Conservation (phyloP, 768 basidiomycete genomes). For the Tylopilus rubrobrunneus region DNA sequence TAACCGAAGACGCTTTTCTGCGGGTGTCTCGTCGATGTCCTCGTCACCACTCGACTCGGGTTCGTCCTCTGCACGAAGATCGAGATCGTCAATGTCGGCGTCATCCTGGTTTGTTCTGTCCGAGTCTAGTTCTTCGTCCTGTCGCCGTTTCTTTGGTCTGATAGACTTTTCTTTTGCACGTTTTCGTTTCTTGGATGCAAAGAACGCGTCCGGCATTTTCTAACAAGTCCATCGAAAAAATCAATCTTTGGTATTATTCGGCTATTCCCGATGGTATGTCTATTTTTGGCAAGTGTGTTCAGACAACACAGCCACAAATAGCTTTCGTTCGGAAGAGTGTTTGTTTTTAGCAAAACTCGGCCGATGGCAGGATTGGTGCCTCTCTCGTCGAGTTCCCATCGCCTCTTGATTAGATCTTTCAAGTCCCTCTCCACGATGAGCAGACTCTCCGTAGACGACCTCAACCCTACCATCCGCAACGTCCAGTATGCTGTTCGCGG, state of each 20-base stretch:
- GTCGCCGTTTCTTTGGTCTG: constrained; percentile 21
- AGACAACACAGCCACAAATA: too few relatives aligned
- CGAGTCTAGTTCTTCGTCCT: constrained; percentile 66
- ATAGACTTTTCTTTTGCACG: constrained; percentile 36
- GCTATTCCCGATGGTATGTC: constrained; percentile 18
- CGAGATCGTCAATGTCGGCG: constrained; percentile 64
- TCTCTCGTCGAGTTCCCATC: not conserved
- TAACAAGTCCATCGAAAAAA: constrained; percentile 16
- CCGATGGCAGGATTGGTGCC: constrained; percentile 14
- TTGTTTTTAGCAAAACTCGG: not conserved
- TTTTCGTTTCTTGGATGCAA: constrained; percentile 65
- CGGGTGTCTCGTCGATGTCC: constrained; percentile 85
- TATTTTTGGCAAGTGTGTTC: not conserved
- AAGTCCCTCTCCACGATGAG: constrained; percentile 38
- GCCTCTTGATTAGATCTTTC: not conserved
- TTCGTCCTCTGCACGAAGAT: constrained; percentile 58
- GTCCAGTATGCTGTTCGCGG: constrained; percentile 98
- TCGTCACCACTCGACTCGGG: constrained; percentile 72
- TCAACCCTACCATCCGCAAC: constrained; percentile 81
- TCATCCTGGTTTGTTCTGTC: constrained; percentile 56
- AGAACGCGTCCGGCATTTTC: constrained; percentile 81
- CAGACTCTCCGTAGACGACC: constrained; percentile 56
- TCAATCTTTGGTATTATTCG: not conserved
- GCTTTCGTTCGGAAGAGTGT: not conserved
- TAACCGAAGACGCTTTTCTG: constrained; percentile 85